phyloP scores from a whole-genome alignment of 2,329 filamentous ascomycete species.

The Moelleriella libera region DNA sequence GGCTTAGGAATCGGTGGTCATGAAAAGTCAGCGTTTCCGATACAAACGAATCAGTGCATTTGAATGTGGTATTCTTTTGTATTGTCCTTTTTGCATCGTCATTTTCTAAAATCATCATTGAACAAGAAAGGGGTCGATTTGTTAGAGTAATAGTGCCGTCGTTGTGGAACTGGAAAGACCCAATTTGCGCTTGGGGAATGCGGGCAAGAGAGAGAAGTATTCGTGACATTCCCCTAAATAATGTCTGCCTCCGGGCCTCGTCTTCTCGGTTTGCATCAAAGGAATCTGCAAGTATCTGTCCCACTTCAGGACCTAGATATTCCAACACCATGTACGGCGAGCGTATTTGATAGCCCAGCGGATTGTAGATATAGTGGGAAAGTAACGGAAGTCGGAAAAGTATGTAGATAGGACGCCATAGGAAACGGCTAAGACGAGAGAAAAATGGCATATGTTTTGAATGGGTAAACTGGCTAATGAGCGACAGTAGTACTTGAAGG shows the following conservation, averaged over 20 bases:
- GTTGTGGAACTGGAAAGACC: constrained; percentile 9
- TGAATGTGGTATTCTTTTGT: constrained; percentile 14
- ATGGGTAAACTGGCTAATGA: constrained; percentile 8
- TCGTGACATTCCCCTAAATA: constrained; percentile 11
- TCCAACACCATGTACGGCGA: constrained; percentile 14
- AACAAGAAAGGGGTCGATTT: constrained; percentile 15
- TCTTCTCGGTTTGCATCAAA: constrained; percentile 8
- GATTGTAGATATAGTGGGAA: constrained; percentile 4
- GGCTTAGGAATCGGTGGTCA: constrained; percentile 10
- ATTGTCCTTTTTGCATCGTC: constrained; percentile 16
- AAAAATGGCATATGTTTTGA: constrained; percentile 3
- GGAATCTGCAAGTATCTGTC: constrained; percentile 15
- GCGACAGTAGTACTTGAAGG: background rate
- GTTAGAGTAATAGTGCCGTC: constrained; percentile 14
- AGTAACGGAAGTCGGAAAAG: constrained; percentile 6
- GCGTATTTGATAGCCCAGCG: background rate
- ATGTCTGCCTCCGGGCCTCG: constrained; percentile 6
- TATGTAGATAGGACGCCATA: constrained; percentile 4
- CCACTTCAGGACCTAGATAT: constrained; percentile 9
- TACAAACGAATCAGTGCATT: constrained; percentile 12
- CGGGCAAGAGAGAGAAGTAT: constrained; percentile 11
- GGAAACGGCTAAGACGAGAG: background rate
- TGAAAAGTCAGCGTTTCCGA: constrained; percentile 11
- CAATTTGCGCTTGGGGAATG: constrained; percentile 14
- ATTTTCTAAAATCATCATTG: constrained; percentile 17